These are phyloP conservation scores for Sherardia arvensis DNA, from an alignment of 257 asterid species.

Conservation along the genomic window DNA sequence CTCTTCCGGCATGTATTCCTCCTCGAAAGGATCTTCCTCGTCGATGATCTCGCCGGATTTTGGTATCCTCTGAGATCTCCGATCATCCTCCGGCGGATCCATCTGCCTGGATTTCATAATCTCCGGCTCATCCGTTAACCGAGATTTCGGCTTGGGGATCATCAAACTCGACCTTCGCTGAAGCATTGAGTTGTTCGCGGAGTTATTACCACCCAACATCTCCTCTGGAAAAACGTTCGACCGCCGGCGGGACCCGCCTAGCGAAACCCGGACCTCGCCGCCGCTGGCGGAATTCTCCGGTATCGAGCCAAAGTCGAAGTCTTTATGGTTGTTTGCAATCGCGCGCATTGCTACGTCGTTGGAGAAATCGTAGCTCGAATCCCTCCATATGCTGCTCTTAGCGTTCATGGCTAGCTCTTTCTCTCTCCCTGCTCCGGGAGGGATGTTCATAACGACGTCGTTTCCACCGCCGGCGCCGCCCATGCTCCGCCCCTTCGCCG, in stretches of 20 bases:
- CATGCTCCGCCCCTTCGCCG: too few relatives aligned
- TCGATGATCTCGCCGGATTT: slow-evolving; percentile 40
- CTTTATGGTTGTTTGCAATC: slow-evolving; percentile 15
- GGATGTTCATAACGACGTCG: slow-evolving; percentile 17
- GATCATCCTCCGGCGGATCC: slow-evolving; percentile 47
- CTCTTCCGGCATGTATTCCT: slow-evolving; percentile 68
- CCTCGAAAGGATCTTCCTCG: slow-evolving; percentile 84
- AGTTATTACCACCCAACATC: slow-evolving; percentile 39
- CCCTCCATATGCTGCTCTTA: slow-evolving; percentile 24
- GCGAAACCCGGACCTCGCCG: not conserved
- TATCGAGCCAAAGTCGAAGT: slow-evolving; percentile 38
- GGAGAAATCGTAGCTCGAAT: slow-evolving; percentile 41
- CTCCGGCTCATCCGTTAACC: slow-evolving; percentile 59
- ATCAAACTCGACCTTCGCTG: slow-evolving; percentile 38
- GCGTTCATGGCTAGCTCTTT: not conserved
- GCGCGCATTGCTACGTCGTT: slow-evolving; percentile 27
- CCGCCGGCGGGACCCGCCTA: slow-evolving; percentile 24
- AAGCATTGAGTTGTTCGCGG: slow-evolving; percentile 38
- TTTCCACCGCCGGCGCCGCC: not conserved
- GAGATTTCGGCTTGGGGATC: slow-evolving; percentile 43
- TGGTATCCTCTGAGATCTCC: slow-evolving; percentile 29
- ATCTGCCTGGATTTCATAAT: slow-evolving; percentile 48
- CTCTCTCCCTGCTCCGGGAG: slow-evolving; percentile 2
- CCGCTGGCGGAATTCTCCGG: slow-evolving; percentile 35
- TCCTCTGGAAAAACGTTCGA: slow-evolving; percentile 44